Conservation (phyloP, 768 basidiomycete genomes). For the Pilatotrama ljubarskyi region DNA sequence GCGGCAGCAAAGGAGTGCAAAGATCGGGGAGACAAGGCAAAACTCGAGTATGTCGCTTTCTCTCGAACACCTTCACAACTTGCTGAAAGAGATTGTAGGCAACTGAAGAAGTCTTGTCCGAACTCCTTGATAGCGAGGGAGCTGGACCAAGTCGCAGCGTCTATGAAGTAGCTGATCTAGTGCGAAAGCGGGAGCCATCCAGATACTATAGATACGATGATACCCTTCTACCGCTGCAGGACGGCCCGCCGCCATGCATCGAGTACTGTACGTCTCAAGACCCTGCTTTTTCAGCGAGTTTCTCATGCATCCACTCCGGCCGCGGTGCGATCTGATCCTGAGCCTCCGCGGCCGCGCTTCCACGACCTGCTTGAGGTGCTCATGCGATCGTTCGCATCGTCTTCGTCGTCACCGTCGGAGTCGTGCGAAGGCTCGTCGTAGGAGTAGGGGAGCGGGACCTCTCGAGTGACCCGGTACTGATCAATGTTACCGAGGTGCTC, state of each 20-base stretch:
- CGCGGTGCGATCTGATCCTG: not conserved
- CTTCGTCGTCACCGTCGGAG: conserved; percentile 46
- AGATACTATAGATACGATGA: conserved; percentile 7
- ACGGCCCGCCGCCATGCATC: too few species aligned
- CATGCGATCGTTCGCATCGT: conserved; percentile 33
- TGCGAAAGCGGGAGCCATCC: not conserved
- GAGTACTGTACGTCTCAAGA: not conserved
- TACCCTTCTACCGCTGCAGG: not conserved
- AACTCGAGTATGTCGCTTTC: conserved; percentile 68
- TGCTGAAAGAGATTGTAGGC: conserved; percentile 41
- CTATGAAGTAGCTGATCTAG: conserved; percentile 56
- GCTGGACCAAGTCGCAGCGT: conserved; percentile 55
- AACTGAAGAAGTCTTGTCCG: conserved; percentile 71
- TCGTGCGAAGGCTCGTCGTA: conserved; percentile 47
- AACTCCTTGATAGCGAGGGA: conserved; percentile 82
- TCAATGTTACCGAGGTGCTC: conserved; percentile 93
- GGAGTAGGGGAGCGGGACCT: conserved; percentile 81
- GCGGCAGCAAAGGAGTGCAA: conserved; percentile 88
- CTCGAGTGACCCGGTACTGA: conserved; percentile 86
- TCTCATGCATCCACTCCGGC: conserved; percentile 1
- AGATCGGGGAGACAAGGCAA: conserved; percentile 81
- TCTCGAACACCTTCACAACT: not conserved
- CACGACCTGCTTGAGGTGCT: conserved; percentile 24
- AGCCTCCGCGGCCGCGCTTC: conserved; percentile 27
- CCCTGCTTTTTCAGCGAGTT: not conserved